These are phyloP conservation scores for Entophlyctis luteolus DNA, from an alignment of 192 early-diverging fungal species.

Conservation along the genomic window DNA sequence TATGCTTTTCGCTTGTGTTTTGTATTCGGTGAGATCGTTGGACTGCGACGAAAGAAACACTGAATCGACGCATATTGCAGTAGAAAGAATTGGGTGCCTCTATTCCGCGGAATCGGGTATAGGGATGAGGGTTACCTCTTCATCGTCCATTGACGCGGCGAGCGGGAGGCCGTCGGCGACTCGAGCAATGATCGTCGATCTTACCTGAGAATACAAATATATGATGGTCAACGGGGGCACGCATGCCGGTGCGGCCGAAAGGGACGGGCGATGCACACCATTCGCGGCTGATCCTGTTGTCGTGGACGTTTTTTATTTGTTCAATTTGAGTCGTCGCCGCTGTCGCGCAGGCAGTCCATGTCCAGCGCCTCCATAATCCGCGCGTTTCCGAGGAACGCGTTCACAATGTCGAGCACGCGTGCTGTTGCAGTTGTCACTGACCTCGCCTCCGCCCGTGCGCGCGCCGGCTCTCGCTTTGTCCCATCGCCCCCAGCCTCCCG, in stretches of 20 bases:
- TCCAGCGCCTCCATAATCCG: not conserved
- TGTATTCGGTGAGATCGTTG: constrained; percentile 83
- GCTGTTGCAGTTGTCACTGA: not conserved
- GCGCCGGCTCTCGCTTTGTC: no score
- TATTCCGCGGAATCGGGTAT: no score
- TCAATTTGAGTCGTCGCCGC: no score
- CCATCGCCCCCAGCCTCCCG: no score
- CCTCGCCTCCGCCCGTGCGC: no score
- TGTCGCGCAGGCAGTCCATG: not conserved
- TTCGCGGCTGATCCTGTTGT: no score
- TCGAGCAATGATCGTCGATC: constrained; percentile 89
- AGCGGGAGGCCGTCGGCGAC: constrained; percentile 89
- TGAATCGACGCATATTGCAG: not conserved
- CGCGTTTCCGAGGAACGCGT: constrained; percentile 1
- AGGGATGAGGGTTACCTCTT: no score
- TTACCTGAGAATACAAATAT: constrained; percentile 52
- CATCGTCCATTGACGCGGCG: constrained; percentile 95
- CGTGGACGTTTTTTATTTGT: no score
- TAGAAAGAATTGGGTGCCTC: no score
- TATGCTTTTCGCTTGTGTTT: constrained; percentile 83
- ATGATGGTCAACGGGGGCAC: not conserved
- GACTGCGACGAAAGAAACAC: not conserved
- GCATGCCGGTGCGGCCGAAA: no score
- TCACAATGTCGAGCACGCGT: not conserved
- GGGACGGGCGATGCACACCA: no score